Evolutionary conservation across 805 yeast species (phyloP), one percentile per base, ranked within the genome.

Genomic region (Candida ficus): DNA sequence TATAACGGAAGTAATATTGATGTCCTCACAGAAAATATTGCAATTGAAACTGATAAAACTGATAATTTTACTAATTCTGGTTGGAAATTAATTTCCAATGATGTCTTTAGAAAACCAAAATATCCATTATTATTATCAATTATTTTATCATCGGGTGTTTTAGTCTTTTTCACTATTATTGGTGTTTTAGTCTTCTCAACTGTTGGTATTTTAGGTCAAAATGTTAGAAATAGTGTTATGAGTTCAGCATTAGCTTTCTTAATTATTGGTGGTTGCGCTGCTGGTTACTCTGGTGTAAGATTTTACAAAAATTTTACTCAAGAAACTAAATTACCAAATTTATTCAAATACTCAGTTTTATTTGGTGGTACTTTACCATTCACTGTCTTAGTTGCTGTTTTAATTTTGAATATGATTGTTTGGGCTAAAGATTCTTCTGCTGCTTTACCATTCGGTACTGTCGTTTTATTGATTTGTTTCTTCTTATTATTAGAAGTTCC

Each of bases 371-470:
- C 64, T 4, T 64, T 67, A 61, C 85, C 70, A 20, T 73, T 62
- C 31, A 52, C 63, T 4, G 66, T 79, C 0, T 60, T 84, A 41
- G 42, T 71, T 0, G 65, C 76, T 3, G 66, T 82, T 0, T 57
- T 83, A 19, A 55, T 76, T 19, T 61, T 84, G 43, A 88, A 87
- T 57, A 63, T 76, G 44, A 73, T 88, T 41, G 79, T 84, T 9
- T 84, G 90, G 87, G 82, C 82, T 2, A 73, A 79, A 49, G 81
- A 80, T 46, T 79, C 93, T 1, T 79, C 93, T 1, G 67, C 73
- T 37, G 89, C 91, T 0, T 65, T 86, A 33, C 95, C 95, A 12
- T 82, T 87, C 49, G 83, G 87, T 6, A 81, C 95, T 0, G 71
- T 87, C 17, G 61, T 83, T 7, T 70, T 76, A 2, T 58, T 87